phyloP scores from a whole-genome alignment of 805 yeast species.

The Jamesozyma rosinii region DNA sequence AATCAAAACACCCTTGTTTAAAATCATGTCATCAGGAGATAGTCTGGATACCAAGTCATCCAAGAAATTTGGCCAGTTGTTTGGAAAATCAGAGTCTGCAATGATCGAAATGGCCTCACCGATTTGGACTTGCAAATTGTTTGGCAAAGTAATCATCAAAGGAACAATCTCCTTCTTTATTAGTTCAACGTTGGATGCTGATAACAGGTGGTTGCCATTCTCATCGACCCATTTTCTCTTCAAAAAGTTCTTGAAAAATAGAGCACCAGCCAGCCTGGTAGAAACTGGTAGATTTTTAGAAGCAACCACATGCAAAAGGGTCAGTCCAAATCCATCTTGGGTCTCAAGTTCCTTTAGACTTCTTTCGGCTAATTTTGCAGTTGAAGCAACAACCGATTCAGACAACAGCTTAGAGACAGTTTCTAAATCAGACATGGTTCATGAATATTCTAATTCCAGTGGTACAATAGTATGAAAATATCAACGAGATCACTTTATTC shows the following conservation, averaged over 20 bases:
- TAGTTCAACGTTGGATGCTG: conserved; percentile 49
- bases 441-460: too few species aligned
- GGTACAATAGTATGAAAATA: too few species aligned
- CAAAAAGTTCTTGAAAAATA: conserved; percentile 82
- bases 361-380: conserved; percentile 60
- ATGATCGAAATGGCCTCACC: conserved; percentile 89
- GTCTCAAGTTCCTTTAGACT: conserved; percentile 54
- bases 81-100: conserved; percentile 94
- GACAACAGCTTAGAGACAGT: conserved; percentile 46
- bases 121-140: conserved; percentile 76
- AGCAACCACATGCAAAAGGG: conserved; percentile 70
- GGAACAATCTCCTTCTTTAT: conserved; percentile 72
- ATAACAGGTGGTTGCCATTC: conserved; percentile 66
- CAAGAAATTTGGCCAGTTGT: conserved; percentile 70
- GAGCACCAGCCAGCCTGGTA: conserved; percentile 76
- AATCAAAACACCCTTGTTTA: conserved; percentile 74
- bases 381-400: conserved; percentile 54
- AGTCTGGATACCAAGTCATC: conserved; percentile 65
- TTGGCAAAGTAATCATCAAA: conserved; percentile 78
- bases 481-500: too few species aligned
- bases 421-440: conserved; percentile 39
- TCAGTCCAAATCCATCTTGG: conserved; percentile 65
- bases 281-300: conserved; percentile 42
- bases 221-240: conserved; percentile 85
- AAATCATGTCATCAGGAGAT: conserved; percentile 52